Evolutionary conservation across 108 stramenopile genomes (phyloP), one percentile per base, ranked within the genome.

Genomic region (Discostella pseudostelligera): DNA sequence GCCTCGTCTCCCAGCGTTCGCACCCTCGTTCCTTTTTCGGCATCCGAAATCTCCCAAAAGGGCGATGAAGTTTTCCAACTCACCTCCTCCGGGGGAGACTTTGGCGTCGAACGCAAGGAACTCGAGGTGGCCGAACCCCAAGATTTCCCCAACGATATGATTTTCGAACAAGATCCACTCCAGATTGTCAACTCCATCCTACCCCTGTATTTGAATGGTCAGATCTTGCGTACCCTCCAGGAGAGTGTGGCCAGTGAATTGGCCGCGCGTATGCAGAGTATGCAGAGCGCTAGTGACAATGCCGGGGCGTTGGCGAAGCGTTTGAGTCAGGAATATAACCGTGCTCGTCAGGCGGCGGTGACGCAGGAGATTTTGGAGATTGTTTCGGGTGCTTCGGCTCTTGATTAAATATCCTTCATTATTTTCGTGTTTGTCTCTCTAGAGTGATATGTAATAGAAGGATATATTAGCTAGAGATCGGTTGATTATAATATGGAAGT

Each of bases 151-250:
- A 90, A 92, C 67, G 92, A 96, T 81, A 93, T 95, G 84, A 94
- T 96, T 81, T 96, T 97, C 84, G 97, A 97, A 80, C 94, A 96
- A 81, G 97, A 97, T 69, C 97, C 97, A 22, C 66, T 94, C 65
- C 91, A 95, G 72, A 96, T 97, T 66, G 86, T 97, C 83, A 96
- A 97, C 85, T 82, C 92, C 59, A 93, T 96, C 78, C 93, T 97
- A 60, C 94, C 96, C 28, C 82, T 97, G 11, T 97, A 96, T 88
- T 79, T 97, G 54, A 92, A 95, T 71, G 96, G 95, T 51, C 96
- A 97, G 81, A 87, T 97, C 79, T 88, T 98, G 43, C 90, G 96
- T 76, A 88, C 88, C 39, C 86, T 97, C 47, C 95, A 96, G 65
- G 96, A 97, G 73, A 90, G 91, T 48, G 96, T 98, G 44, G 97